Evolutionary conservation across 108 stramenopile genomes (phyloP).

Genomic region (Hondaea fermentalgiana): DNA sequence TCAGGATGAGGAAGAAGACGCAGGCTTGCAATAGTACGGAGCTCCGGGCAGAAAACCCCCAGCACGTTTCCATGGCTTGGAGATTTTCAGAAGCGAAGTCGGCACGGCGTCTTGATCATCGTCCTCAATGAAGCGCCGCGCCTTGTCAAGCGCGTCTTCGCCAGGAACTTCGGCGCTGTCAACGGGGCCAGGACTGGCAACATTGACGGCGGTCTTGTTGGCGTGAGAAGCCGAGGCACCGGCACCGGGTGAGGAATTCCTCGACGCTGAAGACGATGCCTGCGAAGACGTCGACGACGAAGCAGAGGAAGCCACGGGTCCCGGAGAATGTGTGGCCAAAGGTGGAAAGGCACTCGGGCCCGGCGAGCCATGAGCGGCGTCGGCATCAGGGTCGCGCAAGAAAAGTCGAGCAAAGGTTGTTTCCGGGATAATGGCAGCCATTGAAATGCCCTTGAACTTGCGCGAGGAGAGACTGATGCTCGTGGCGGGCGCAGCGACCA

Average conservation of each 20-base stretch:
- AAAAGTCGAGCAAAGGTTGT: background rate
- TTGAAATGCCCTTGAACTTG: background rate
- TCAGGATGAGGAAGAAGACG: too few relatives aligned
- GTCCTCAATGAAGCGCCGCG: background rate
- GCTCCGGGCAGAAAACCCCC: background rate
- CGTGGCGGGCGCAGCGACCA: background rate
- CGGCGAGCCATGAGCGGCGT: background rate
- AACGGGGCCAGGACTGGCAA: background rate
- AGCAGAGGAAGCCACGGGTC: background rate
- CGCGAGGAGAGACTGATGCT: background rate
- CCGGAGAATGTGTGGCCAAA: background rate
- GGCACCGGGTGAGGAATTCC: too few relatives aligned
- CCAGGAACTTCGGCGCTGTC: background rate
- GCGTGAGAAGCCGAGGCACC: too few relatives aligned
- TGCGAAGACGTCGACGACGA: too few relatives aligned
- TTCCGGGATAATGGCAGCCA: background rate
- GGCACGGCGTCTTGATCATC: background rate
- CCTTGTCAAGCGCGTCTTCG: background rate
- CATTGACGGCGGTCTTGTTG: too few relatives aligned
- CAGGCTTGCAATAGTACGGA: background rate
- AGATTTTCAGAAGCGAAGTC: background rate
- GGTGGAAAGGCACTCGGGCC: background rate
- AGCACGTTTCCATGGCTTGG: background rate
- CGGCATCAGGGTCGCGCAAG: background rate
- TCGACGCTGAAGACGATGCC: too few relatives aligned